Evolutionary conservation across 2,329 filamentous ascomycete species (phyloP).

Genomic region (Diplodia mutila): DNA sequence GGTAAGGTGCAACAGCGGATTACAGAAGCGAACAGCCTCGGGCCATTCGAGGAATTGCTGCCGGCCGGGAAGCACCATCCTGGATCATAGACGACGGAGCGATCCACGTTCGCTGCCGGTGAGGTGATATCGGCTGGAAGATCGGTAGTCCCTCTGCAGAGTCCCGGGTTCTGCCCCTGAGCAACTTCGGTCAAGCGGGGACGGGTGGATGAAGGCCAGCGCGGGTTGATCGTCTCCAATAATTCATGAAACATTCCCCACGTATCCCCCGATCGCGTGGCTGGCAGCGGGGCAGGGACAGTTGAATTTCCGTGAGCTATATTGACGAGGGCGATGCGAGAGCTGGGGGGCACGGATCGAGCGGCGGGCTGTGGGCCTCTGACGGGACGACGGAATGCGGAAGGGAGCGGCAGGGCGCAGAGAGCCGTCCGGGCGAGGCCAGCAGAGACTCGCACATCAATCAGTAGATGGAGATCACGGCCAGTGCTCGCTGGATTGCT

Average conservation of each 20-base stretch:
- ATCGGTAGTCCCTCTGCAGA: background rate
- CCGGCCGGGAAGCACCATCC: no score
- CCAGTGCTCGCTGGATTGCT: background rate
- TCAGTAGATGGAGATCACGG: slow-evolving; percentile 8
- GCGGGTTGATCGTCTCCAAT: background rate
- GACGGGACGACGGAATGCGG: slow-evolving; percentile 7
- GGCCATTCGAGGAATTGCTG: no score
- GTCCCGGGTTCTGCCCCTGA: background rate
- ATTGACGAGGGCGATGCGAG: background rate
- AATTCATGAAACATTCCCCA: slow-evolving; percentile 5
- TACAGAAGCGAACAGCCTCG: no score
- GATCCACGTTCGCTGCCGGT: background rate
- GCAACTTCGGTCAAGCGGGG: background rate
- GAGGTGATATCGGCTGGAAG: slow-evolving; percentile 5
- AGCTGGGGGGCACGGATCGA: slow-evolving; percentile 1
- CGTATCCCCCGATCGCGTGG: slow-evolving; percentile 8
- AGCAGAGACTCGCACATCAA: background rate
- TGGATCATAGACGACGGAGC: background rate
- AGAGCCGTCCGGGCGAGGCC: slow-evolving; percentile 11
- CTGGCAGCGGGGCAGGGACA: background rate
- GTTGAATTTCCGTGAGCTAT: background rate
- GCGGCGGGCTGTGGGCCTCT: background rate
- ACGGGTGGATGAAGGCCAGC: background rate
- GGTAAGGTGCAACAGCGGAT: no score
- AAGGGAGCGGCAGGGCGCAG: slow-evolving; percentile 19